A percentile compares a stretch with the other conserved stretches of the same genome.
Evolutionary conservation across 331 rosid species (phyloP).

Genomic region (Acacia concinna): DNA sequence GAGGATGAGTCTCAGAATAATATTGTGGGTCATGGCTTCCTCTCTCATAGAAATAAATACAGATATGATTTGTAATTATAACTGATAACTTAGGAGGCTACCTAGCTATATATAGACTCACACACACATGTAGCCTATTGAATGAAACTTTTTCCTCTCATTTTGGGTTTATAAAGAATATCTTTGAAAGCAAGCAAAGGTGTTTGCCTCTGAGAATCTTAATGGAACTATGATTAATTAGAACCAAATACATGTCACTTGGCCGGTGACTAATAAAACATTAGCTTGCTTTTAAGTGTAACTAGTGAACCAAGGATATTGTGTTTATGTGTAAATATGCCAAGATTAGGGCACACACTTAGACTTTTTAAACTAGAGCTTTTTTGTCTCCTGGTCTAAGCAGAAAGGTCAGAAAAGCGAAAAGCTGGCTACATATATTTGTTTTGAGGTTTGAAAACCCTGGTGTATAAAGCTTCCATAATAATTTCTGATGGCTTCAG

Average conservation of each 20-base stretch:
- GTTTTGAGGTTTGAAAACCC: conserved; percentile 43
- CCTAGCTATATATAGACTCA: background rate
- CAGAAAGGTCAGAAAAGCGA: conserved; percentile 39
- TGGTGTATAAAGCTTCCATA: conserved; percentile 41
- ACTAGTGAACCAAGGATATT: background rate
- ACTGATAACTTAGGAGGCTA: conserved; percentile 31
- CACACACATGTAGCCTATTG: conserved; percentile 32
- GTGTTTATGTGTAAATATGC: conserved; percentile 14
- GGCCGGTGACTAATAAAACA: background rate
- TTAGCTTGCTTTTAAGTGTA: background rate
- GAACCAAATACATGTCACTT: conserved; percentile 19
- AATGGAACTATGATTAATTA: conserved; percentile 29
- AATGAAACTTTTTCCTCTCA: conserved; percentile 25
- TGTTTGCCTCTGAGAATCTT: conserved; percentile 39
- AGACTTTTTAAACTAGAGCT: conserved; percentile 32
- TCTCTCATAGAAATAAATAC: background rate
- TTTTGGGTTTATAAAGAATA: conserved; percentile 51
- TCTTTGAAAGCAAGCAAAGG: conserved; percentile 70
- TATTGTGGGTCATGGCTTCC: conserved; percentile 43
- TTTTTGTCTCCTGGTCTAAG: conserved; percentile 19
- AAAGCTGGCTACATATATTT: conserved; percentile 26
- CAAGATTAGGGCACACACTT: conserved; percentile 35
- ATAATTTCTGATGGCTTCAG: conserved; percentile 21
- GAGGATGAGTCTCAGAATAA: conserved; percentile 32
- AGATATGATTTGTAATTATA: conserved; percentile 14